Percentiles rank a stretch among this genome's conserved stretches.
Conservation (phyloP, 352 stramenopile genomes). For the Phytophthora aleatoria region DNA sequence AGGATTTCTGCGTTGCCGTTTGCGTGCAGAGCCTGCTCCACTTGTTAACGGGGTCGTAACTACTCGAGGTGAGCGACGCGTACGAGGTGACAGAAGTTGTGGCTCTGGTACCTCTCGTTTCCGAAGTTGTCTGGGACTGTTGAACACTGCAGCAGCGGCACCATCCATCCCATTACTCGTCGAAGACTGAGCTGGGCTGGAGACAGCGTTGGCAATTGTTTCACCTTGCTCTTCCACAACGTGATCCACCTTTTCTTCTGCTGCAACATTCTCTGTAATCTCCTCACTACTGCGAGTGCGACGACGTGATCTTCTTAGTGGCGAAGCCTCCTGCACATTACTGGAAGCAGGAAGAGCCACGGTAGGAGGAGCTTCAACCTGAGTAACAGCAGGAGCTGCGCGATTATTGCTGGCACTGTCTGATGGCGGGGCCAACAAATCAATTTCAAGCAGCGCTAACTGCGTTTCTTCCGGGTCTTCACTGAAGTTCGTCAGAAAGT, state of each 20-base stretch:
- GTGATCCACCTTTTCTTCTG: constrained; percentile 16
- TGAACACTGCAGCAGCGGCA: constrained; percentile 12
- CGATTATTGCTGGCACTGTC: constrained; percentile 3
- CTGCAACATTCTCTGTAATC: constrained; percentile 17
- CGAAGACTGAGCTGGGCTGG: constrained; percentile 31
- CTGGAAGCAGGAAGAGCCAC: constrained; percentile 1
- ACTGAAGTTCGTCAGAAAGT: constrained; percentile 55
- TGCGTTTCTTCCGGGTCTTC: constrained; percentile 42
- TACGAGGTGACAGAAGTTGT: constrained; percentile 28
- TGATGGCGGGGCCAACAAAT: constrained; percentile 17
- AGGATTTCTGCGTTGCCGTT: constrained; percentile 48
- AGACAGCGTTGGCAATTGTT: neutral
- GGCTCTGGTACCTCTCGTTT: constrained; percentile 20
- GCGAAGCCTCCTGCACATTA: constrained; percentile 8
- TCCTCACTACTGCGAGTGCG: constrained; percentile 28
- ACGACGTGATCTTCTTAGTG: constrained; percentile 22
- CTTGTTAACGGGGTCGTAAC: constrained; percentile 15
- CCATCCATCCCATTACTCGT: constrained; percentile 20
- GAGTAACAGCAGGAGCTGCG: constrained; percentile 7
- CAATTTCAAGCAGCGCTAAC: constrained; percentile 35
- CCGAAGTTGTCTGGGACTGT: constrained; percentile 29
- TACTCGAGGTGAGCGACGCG: constrained; percentile 33
- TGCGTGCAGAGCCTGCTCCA: constrained; percentile 26
- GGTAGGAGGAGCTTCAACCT: constrained; percentile 4
- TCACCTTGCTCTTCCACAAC: constrained; percentile 9